A percentile compares a stretch with the other conserved stretches of the same genome.
These are phyloP conservation scores for Aspergillus ostianus DNA, from an alignment of 495 filamentous ascomycete species.

Conservation along the genomic window DNA sequence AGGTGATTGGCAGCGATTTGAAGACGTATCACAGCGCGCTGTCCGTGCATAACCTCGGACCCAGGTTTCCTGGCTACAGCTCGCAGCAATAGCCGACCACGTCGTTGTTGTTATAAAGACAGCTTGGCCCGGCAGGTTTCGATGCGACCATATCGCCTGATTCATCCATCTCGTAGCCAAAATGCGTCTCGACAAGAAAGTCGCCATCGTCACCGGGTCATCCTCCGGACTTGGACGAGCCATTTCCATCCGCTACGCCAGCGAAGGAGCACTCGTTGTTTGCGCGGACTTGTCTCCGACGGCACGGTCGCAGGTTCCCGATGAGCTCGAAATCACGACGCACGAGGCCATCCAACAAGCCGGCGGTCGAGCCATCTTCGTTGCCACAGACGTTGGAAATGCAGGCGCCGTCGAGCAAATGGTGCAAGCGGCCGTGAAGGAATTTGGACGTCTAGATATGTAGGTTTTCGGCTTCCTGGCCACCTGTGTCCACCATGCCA, in stretches of 20 bases:
- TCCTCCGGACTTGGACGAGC: conserved; percentile 43
- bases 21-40: too few species aligned
- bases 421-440: conserved; percentile 31
- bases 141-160: too few species aligned
- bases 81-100: too few species aligned
- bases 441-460: conserved; percentile 47
- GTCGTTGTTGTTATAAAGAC: too few species aligned
- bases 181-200: conserved; percentile 23
- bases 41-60: too few species aligned
- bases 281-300: conserved; percentile 36
- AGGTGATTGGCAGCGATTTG: too few species aligned
- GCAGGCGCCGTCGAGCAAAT: conserved; percentile 28
- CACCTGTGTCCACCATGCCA: background rate
- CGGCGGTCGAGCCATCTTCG: conserved; percentile 36
- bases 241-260: conserved; percentile 35
- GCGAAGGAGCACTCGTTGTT: conserved; percentile 39
- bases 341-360: conserved; percentile 33
- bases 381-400: conserved; percentile 37
- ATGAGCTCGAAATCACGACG: conserved; percentile 29
- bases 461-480: conserved; percentile 10
- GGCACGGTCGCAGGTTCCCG: conserved; percentile 11
- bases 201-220: conserved; percentile 41
- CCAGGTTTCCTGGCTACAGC: too few species aligned
- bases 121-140: too few species aligned
- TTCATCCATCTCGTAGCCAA: background rate